Base-by-base conservation (phyloP, 345 rosid species). In the Psidium guajava region DNA sequence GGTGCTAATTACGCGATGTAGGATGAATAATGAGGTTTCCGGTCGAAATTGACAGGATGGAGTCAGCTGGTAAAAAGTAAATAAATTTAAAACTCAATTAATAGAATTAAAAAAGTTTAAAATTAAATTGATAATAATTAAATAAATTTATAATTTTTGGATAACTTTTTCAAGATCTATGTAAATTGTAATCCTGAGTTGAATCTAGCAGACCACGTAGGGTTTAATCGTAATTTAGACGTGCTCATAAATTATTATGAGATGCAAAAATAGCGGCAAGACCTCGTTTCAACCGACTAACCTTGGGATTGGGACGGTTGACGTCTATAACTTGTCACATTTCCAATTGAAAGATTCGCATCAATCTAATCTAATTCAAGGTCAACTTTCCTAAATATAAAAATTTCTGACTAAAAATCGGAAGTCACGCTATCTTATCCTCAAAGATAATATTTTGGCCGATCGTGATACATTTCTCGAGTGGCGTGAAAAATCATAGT, bases 1-100 rank as follows among this genome's bases (percentile, higher is more conserved):
- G 2, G 14, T 0, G 3, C 3, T 3, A 14, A 2, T 50, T 14
- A 14, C 11, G 14, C 3, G 4, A 50, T 2, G 52, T 50, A 11
- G 14, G 14, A 50, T 4, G 14, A 2, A 50, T 3, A 8, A 4
- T 2, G 4, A 3, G 8, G 3, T 50, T 50, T 50, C 3, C 1
- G 1, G 1, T 3, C 0, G 14, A 50, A 50, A 50, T 50, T 11
- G 13, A 2, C 12, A 0, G 14, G 2, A 50, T 50, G 52, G 12
- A 50, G 4, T 50, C 14, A 49, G 8, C 11, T 50, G 14, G 12
- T 3, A 49, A 49, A 5, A 44, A 1, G 47, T 44, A 8, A 44
- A 44, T 5, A 44, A 1, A 6, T 44, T 44, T 44, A 6, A 0
- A 8, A 44, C 47, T 44, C 8, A 44, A 44, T 44, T 44, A 1